Percentiles rank a stretch among this genome's conserved stretches.
Conservation (phyloP, 2,329 filamentous ascomycete species). For the Cadophora gregata region DNA sequence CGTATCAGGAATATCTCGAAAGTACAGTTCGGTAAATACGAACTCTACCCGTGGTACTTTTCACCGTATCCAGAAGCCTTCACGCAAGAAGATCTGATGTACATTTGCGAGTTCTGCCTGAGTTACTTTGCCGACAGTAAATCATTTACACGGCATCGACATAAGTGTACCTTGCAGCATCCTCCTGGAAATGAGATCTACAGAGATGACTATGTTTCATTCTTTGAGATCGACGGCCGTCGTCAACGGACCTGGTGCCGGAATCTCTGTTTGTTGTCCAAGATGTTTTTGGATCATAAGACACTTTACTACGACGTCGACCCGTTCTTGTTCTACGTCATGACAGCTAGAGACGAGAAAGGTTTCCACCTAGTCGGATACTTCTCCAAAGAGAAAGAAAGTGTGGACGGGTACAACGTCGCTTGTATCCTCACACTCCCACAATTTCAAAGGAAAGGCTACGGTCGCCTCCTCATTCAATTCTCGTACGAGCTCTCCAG, state of each 20-base stretch:
- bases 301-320: conserved; percentile 99
- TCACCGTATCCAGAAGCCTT: conserved; percentile 94
- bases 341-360: conserved; percentile 87
- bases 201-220: conserved; percentile 89
- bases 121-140: conserved; percentile 86
- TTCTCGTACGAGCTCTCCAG: conserved; percentile 98
- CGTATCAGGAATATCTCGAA: conserved; percentile 93
- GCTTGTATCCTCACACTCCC: conserved; percentile 97
- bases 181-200: conserved; percentile 99
- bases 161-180: conserved; percentile 89
- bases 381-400: conserved; percentile 98
- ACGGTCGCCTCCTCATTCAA: conserved; percentile 90
- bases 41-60: conserved; percentile 98
- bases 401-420: conserved; percentile 94
- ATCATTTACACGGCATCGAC: conserved; percentile 82
- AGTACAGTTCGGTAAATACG: conserved; percentile 90
- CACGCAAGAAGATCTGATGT: conserved; percentile 86
- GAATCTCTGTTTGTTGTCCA: conserved; percentile 91
- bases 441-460: conserved; percentile 95
- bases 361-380: conserved; percentile 98
- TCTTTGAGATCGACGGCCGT: conserved; percentile 96
- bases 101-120: conserved; percentile 97
- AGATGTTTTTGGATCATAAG: conserved; percentile 97
- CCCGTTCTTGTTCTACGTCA: conserved; percentile 97
- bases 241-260: conserved; percentile 96